Evolutionary conservation across 2,329 filamentous ascomycete species (phyloP).

Genomic region (Ophiostoma montium): DNA sequence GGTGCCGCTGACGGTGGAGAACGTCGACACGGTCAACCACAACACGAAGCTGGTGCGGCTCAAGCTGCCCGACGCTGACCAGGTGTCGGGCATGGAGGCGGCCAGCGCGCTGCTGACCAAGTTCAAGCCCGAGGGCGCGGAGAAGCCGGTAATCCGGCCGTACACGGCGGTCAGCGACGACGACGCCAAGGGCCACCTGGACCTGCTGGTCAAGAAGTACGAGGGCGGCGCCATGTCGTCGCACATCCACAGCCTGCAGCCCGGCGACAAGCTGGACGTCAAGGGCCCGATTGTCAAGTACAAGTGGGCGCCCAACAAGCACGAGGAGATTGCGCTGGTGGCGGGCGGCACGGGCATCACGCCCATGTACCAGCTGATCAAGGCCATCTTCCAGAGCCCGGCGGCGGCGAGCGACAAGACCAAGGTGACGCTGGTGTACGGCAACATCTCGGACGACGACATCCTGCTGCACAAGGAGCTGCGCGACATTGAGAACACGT

Average conservation of each 20-base stretch:
- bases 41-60: constrained; percentile 93
- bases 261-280: constrained; percentile 73
- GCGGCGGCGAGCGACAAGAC: constrained; percentile 67
- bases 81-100: constrained; percentile 68
- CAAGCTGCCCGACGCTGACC: constrained; percentile 67
- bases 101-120: constrained; percentile 86
- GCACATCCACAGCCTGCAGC: constrained; percentile 70
- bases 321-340: constrained; percentile 72
- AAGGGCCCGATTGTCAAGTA: constrained; percentile 97
- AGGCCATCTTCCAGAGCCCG: constrained; percentile 89
- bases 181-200: constrained; percentile 64
- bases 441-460: constrained; percentile 79
- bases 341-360: constrained; percentile 96
- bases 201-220: constrained; percentile 88
- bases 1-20: constrained; percentile 64
- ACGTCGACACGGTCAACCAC: constrained; percentile 70
- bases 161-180: constrained; percentile 91
- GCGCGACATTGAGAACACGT: constrained; percentile 79
- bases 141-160: constrained; percentile 74
- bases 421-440: constrained; percentile 90
- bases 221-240: constrained; percentile 81
- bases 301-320: constrained; percentile 79
- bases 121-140: constrained; percentile 65
- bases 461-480: constrained; percentile 83
- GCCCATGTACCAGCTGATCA: constrained; percentile 91